These are phyloP conservation scores for Fusarium dimerum DNA, from an alignment of 2,329 filamentous ascomycete species.

Conservation along the genomic window DNA sequence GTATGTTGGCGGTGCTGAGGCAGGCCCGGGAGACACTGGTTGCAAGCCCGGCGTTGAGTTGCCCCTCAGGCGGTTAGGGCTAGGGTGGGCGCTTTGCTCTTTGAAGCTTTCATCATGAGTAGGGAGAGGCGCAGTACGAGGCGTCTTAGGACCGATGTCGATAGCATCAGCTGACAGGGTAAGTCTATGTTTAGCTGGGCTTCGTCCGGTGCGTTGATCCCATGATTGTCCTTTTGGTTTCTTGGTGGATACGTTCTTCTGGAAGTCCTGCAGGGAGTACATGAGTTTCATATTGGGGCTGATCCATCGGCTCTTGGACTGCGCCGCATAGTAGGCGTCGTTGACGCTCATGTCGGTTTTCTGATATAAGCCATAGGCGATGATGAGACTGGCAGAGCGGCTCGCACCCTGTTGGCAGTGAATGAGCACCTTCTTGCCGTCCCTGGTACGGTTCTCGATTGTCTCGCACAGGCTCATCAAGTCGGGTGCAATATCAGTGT, in stretches of 20 bases:
- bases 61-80: slow-evolving; percentile 49
- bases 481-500: slow-evolving; percentile 80
- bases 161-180: slow-evolving; percentile 62
- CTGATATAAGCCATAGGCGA: slow-evolving; percentile 81
- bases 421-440: slow-evolving; percentile 77
- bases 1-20: slow-evolving; percentile 65
- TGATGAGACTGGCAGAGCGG: slow-evolving; percentile 81
- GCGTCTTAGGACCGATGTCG: slow-evolving; percentile 53
- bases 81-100: slow-evolving; percentile 40
- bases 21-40: slow-evolving; percentile 61
- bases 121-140: slow-evolving; percentile 62
- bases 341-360: slow-evolving; percentile 77
- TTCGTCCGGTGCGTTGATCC: slow-evolving; percentile 53
- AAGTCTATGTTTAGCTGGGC: slow-evolving; percentile 60
- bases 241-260: slow-evolving; percentile 57
- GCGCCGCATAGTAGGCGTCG: slow-evolving; percentile 79
- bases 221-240: slow-evolving; percentile 50
- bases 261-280: slow-evolving; percentile 84
- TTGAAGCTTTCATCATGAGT: slow-evolving; percentile 50
- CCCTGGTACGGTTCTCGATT: slow-evolving; percentile 70
- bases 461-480: slow-evolving; percentile 73
- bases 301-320: slow-evolving; percentile 82
- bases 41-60: slow-evolving; percentile 55
- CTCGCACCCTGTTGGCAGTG: slow-evolving; percentile 88
- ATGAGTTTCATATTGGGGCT: slow-evolving; percentile 91